These are phyloP conservation scores for Curvularia verruculosa DNA, from an alignment of 2,329 filamentous ascomycete species.

Conservation along the genomic window DNA sequence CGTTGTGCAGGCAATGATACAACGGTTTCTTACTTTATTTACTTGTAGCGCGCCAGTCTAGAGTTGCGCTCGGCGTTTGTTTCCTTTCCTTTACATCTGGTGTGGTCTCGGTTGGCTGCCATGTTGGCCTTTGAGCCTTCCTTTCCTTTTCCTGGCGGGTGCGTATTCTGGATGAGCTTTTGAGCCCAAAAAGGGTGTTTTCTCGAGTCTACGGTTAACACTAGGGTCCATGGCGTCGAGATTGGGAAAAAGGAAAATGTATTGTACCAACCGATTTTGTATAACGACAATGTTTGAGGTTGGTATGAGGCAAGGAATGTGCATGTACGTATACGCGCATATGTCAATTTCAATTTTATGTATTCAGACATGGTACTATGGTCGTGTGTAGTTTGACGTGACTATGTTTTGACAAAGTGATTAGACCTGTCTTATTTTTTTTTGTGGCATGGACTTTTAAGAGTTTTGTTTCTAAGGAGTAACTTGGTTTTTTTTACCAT, in stretches of 20 bases:
- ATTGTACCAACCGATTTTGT: conserved; percentile 8
- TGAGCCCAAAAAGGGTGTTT: conserved; percentile 24
- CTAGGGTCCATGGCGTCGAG: conserved; percentile 17
- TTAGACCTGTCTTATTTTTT: background rate
- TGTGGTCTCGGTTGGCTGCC: background rate
- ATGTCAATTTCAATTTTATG: conserved; percentile 9
- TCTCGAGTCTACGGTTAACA: conserved; percentile 24
- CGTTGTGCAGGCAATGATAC: conserved; percentile 27
- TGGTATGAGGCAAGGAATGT: conserved; percentile 3
- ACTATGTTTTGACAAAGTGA: background rate
- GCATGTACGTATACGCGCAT: conserved; percentile 12
- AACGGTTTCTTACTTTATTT: conserved; percentile 8
- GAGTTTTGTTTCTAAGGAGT: too few species aligned
- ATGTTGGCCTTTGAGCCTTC: conserved; percentile 17
- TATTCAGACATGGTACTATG: background rate
- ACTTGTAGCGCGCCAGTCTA: conserved; percentile 11
- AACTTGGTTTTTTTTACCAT: too few species aligned
- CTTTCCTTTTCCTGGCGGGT: conserved; percentile 18
- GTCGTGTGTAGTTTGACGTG: background rate
- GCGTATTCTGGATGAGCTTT: conserved; percentile 4
- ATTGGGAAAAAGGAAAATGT: conserved; percentile 6
- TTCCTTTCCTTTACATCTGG: background rate
- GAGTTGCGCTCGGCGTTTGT: conserved; percentile 20
- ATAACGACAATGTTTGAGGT: background rate
- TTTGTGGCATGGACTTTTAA: background rate